These are phyloP conservation scores for Sedum album DNA, from an alignment of 164 flowering plant genomes.

Conservation along the genomic window DNA sequence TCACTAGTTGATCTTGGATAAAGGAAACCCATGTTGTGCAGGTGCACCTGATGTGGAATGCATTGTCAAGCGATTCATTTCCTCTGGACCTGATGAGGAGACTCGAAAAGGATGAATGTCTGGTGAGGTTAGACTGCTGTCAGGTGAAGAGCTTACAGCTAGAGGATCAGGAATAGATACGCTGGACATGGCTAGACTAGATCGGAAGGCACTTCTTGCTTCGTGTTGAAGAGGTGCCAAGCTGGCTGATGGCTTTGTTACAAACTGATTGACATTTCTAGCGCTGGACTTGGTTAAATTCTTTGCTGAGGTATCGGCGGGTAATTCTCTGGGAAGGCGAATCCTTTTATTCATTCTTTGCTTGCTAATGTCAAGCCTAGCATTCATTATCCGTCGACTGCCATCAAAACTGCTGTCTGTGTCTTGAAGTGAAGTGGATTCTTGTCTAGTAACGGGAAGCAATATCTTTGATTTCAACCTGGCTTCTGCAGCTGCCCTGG, in stretches of 20 bases:
- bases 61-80: slow-evolving; percentile 40
- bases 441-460: slow-evolving; percentile 63
- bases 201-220: slow-evolving; percentile 70
- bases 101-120: slow-evolving; percentile 70
- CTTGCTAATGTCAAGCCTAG: slow-evolving; percentile 45
- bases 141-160: slow-evolving; percentile 68
- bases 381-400: slow-evolving; percentile 44
- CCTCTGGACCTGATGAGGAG: slow-evolving; percentile 79
- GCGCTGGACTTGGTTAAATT: slow-evolving; percentile 30
- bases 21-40: slow-evolving; percentile 37
- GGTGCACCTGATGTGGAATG: slow-evolving; percentile 21
- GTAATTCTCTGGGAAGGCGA: slow-evolving; percentile 62
- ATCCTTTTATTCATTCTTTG: slow-evolving; percentile 50
- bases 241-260: slow-evolving; percentile 33
- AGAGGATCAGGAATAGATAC: slow-evolving; percentile 20
- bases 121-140: slow-evolving; percentile 86
- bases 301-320: slow-evolving; percentile 34
- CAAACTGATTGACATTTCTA: slow-evolving; percentile 18
- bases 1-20: slow-evolving; percentile 86
- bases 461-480: slow-evolving; percentile 78
- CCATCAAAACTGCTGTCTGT: slow-evolving; percentile 64
- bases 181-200: slow-evolving; percentile 59
- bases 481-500: slow-evolving; percentile 83
- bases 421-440: slow-evolving; percentile 37
- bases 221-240: slow-evolving; percentile 80